These are phyloP conservation scores for Cryoendolithus antarcticus DNA, from an alignment of 2,329 filamentous ascomycete genomes.

Conservation along the genomic window DNA sequence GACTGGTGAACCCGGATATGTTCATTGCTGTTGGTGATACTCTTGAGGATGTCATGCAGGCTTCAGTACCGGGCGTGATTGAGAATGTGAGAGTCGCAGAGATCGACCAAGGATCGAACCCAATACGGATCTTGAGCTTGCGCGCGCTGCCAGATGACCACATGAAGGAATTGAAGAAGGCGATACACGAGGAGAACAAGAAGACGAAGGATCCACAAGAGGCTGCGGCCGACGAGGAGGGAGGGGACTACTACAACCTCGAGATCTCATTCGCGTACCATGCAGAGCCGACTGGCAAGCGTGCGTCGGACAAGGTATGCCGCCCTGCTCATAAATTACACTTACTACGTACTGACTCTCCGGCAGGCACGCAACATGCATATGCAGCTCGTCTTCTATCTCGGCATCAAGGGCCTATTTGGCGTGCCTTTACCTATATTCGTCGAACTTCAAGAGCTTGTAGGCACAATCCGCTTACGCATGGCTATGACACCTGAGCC, in stretches of 20 bases:
- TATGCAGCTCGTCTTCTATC: slow-evolving; percentile 89
- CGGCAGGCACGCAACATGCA: slow-evolving; percentile 95
- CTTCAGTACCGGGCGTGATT: slow-evolving; percentile 78
- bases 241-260: slow-evolving; percentile 84
- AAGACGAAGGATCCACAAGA: slow-evolving; percentile 77
- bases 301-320: slow-evolving; percentile 55
- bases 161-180: slow-evolving; percentile 68
- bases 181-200: slow-evolving; percentile 65
- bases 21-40: slow-evolving; percentile 87
- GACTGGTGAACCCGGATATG: slow-evolving; percentile 89
- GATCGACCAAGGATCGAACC: slow-evolving; percentile 86
- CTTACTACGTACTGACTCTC: too few species aligned
- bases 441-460: slow-evolving; percentile 80
- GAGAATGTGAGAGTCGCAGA: slow-evolving; percentile 92
- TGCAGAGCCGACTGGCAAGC: slow-evolving; percentile 58
- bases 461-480: slow-evolving; percentile 73
- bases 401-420: slow-evolving; percentile 79
- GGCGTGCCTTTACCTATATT: slow-evolving; percentile 79
- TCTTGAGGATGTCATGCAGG: slow-evolving; percentile 91
- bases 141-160: slow-evolving; percentile 73
- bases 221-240: slow-evolving; percentile 76
- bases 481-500: slow-evolving; percentile 80
- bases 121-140: slow-evolving; percentile 75
- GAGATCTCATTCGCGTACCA: slow-evolving; percentile 88
- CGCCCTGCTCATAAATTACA: too few species aligned